phyloP scores from a whole-genome alignment of 345 rosid species.

The Populus nigra region DNA sequence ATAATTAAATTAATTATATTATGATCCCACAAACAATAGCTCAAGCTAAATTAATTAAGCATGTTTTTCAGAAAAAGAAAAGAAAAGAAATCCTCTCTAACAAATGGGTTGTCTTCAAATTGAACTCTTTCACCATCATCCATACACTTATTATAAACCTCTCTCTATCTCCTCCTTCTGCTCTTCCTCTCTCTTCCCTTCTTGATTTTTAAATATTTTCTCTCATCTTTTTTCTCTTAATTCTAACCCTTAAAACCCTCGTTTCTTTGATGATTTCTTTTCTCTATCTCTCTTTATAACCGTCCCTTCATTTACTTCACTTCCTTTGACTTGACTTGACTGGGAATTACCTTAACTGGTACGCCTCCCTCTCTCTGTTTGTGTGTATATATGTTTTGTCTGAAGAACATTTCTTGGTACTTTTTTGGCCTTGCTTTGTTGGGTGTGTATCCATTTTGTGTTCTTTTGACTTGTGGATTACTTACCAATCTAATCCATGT shows the following conservation, averaged over 20 bases:
- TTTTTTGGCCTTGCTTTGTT: neutral
- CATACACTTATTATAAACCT: neutral
- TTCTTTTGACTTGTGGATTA: neutral
- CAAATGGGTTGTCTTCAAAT: conserved; percentile 23
- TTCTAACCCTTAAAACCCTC: conserved; percentile 20
- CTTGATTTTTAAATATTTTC: conserved; percentile 14
- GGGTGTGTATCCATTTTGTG: neutral
- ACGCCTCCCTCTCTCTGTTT: conserved; percentile 1
- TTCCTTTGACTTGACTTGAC: conserved; percentile 19
- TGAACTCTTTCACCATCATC: conserved; percentile 19
- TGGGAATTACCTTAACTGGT: conserved; percentile 18
- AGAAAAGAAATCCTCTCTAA: neutral
- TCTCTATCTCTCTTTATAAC: conserved; percentile 18
- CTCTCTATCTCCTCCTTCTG: conserved; percentile 7
- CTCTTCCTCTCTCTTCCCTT: neutral
- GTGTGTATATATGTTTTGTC: neutral
- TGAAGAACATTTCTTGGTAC: neutral
- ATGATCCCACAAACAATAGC: conserved; percentile 11
- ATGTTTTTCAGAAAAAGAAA: no score
- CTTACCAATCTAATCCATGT: neutral
- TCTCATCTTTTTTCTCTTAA: conserved; percentile 32
- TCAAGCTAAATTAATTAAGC: no score
- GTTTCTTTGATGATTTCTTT: conserved; percentile 8
- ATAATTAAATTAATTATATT: conserved; percentile 2
- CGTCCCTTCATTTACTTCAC: conserved; percentile 28